These are phyloP conservation scores for Penicillium sp. DNA, from an alignment of 2,329 filamentous ascomycete genomes.

Conservation along the genomic window DNA sequence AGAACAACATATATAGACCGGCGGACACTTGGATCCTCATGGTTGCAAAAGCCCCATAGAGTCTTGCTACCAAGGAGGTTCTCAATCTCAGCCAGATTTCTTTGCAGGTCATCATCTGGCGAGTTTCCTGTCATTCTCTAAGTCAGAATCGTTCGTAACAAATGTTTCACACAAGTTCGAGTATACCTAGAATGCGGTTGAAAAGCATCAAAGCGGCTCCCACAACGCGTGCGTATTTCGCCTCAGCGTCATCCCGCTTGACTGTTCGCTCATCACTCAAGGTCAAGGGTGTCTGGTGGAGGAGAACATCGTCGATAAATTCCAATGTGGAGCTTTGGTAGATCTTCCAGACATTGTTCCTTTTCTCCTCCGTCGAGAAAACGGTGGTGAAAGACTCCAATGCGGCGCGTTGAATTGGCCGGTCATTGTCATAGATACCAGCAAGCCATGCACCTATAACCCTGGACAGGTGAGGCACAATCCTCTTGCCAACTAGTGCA, in stretches of 20 bases:
- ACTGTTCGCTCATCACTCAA: conserved; percentile 87
- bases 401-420: conserved; percentile 71
- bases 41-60: conserved; percentile 59
- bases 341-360: conserved; percentile 71
- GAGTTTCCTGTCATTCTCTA: conserved; percentile 30
- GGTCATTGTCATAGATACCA: conserved; percentile 83
- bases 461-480: conserved; percentile 74
- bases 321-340: conserved; percentile 80
- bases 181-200: conserved; percentile 52
- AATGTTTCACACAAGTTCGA: neutral
- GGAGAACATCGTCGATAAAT: conserved; percentile 74
- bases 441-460: conserved; percentile 88
- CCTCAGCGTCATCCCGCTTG: conserved; percentile 77
- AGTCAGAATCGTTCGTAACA: neutral
- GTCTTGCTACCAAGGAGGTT: conserved; percentile 63
- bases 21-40: conserved; percentile 59
- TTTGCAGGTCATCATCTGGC: conserved; percentile 54
- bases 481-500: conserved; percentile 68
- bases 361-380: conserved; percentile 77
- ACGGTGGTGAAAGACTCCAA: conserved; percentile 72
- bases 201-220: conserved; percentile 58
- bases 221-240: conserved; percentile 81
- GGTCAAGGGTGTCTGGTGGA: conserved; percentile 74
- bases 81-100: conserved; percentile 63
- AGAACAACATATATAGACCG: conserved; percentile 59